A percentile compares a stretch with the other conserved stretches of the same genome.
phyloP scores from a whole-genome alignment of 2,329 filamentous ascomycete genomes.

The Aspergillus glaucus region DNA sequence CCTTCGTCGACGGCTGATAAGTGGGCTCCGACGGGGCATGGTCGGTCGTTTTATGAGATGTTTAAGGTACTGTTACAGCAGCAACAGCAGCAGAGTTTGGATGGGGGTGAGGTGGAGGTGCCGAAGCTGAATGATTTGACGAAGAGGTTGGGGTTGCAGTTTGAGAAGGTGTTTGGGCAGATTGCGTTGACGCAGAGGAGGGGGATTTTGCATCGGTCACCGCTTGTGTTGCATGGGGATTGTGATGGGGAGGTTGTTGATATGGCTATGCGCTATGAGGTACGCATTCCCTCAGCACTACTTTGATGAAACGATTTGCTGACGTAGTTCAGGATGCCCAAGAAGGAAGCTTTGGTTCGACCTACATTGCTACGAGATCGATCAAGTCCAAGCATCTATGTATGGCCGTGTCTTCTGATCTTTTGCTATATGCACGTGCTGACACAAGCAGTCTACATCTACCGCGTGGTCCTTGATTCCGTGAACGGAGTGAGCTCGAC shows the following conservation, averaged over 20 bases:
- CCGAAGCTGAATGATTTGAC: constrained; percentile 61
- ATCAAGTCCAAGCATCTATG: constrained; percentile 26
- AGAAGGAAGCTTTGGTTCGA: constrained; percentile 19
- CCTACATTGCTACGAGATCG: constrained; percentile 31
- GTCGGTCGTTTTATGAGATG: constrained; percentile 38
- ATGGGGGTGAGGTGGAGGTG: constrained; percentile 47
- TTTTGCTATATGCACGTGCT: neutral
- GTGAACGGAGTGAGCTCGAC: constrained; percentile 55
- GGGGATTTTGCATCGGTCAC: constrained; percentile 60
- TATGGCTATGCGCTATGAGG: constrained; percentile 50
- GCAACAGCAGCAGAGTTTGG: constrained; percentile 45
- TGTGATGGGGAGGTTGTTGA: constrained; percentile 42
- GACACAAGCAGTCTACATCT: constrained; percentile 49
- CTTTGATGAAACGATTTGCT: too few species aligned
- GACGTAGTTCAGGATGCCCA: constrained; percentile 11
- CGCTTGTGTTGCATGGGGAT: constrained; percentile 42
- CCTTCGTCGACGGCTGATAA: constrained; percentile 24
- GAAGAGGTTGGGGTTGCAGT: constrained; percentile 52
- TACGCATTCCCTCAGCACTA: too few species aligned
- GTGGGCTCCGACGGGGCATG: constrained; percentile 33
- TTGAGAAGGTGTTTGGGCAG: constrained; percentile 57
- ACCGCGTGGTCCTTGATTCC: constrained; percentile 48
- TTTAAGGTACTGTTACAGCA: constrained; percentile 48
- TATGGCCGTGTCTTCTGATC: constrained; percentile 13
- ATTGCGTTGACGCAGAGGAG: constrained; percentile 65